A percentile compares a stretch with the other conserved stretches of the same genome.
phyloP scores from a whole-genome alignment of 306 rosid genomes.

The Rubus idaeus region DNA sequence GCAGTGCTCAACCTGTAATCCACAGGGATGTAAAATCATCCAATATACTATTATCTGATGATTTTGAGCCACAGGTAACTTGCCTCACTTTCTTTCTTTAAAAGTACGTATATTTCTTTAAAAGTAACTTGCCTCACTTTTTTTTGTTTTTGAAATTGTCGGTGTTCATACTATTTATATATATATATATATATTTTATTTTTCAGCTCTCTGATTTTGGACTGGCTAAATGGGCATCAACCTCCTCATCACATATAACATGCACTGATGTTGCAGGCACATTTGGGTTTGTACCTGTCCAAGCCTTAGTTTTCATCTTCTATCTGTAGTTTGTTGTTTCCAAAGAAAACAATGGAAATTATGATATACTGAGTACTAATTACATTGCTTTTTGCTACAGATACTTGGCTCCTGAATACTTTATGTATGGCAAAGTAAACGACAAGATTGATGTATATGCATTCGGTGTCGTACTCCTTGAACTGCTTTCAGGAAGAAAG shows the following conservation, averaged over 20 bases:
- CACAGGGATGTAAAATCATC: constrained; percentile 95
- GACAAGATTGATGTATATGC: constrained; percentile 93
- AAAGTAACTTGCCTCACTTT: constrained; percentile 28
- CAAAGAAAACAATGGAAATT: neutral
- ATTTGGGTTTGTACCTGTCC: constrained; percentile 69
- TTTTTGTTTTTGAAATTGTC: constrained; percentile 12
- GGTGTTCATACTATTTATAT: constrained; percentile 21
- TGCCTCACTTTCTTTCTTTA: constrained; percentile 15
- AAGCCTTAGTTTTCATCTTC: neutral
- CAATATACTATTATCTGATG: constrained; percentile 73
- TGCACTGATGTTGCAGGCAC: constrained; percentile 98
- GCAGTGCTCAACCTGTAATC: constrained; percentile 62
- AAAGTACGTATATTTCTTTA: neutral
- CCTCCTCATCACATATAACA: constrained; percentile 69
- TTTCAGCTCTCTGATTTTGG: constrained; percentile 96
- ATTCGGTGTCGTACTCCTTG: constrained; percentile 89
- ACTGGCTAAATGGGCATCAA: constrained; percentile 83
- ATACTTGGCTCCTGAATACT: constrained; percentile 97
- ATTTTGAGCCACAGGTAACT: constrained; percentile 88
- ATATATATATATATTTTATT: constrained; percentile 25
- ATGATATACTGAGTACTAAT: neutral
- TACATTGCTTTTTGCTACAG: constrained; percentile 43
- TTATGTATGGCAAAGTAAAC: constrained; percentile 92
- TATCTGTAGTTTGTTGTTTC: constrained; percentile 1
- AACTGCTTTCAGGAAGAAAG: constrained; percentile 91